phyloP scores from a whole-genome alignment of 257 asterid species.

The Przewalskia tangutica region DNA sequence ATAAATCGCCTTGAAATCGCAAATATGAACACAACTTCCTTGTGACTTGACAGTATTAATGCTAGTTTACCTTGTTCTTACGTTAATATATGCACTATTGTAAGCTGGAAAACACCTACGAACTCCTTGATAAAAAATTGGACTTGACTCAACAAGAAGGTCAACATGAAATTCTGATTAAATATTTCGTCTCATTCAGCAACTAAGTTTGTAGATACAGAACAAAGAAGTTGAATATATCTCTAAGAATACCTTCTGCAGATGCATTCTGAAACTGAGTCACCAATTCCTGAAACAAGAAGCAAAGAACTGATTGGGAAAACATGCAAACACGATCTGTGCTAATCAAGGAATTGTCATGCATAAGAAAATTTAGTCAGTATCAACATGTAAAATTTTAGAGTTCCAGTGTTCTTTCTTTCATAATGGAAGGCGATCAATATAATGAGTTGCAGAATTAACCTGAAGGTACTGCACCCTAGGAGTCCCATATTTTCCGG shows the following conservation, averaged over 20 bases:
- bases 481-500: constrained; percentile 72
- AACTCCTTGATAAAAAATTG: background rate
- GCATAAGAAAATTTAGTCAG: background rate
- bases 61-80: background rate
- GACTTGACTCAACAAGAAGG: background rate
- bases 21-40: background rate
- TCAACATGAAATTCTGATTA: background rate
- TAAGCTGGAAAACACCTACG: background rate
- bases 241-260: constrained; percentile 48
- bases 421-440: background rate
- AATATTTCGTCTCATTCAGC: background rate
- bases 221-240: background rate
- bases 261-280: constrained; percentile 67
- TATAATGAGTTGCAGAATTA: background rate
- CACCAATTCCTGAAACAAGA: constrained; percentile 54
- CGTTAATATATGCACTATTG: background rate
- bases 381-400: background rate
- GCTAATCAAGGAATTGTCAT: background rate
- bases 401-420: background rate
- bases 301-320: background rate
- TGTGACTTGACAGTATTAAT: background rate
- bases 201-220: background rate
- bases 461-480: constrained; percentile 87
- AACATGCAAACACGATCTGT: background rate
- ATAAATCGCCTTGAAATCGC: background rate